Evolutionary conservation across 306 rosid genomes (phyloP).

Genomic region (Geum urbanum): DNA sequence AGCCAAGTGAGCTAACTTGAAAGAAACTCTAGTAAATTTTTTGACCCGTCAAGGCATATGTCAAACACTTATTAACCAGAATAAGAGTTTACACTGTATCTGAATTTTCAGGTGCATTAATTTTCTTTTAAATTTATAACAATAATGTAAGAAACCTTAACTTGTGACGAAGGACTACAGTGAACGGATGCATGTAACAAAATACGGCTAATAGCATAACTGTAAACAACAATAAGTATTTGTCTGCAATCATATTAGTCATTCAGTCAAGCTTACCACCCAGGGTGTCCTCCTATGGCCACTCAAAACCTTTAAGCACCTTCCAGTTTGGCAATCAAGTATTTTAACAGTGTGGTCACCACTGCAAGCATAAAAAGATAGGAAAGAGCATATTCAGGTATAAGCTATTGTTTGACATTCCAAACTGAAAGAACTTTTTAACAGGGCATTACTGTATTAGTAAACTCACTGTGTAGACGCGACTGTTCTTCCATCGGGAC

Average conservation of each 20-base stretch:
- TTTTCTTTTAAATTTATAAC: background rate
- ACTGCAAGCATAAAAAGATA: conserved; percentile 41
- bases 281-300: conserved; percentile 98
- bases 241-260: conserved; percentile 4
- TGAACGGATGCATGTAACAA: background rate
- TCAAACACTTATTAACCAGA: background rate
- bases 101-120: background rate
- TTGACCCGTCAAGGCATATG: background rate
- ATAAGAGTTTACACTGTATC: background rate
- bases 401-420: background rate
- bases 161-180: background rate
- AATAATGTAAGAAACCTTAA: background rate
- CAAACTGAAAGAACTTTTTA: background rate
- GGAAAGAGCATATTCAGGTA: background rate
- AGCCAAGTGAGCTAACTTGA: background rate
- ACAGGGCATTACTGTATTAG: background rate
- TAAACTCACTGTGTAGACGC: conserved; percentile 89
- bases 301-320: conserved; percentile 69
- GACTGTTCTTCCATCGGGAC: conserved; percentile 82
- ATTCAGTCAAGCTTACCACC: conserved; percentile 72
- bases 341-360: conserved; percentile 96
- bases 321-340: conserved; percentile 79
- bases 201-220: background rate
- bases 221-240: background rate
- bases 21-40: background rate